A percentile compares a stretch with the other conserved stretches of the same genome.
Evolutionary conservation across 352 stramenopile species (phyloP).

Genomic region (Pythium catenulatum): DNA sequence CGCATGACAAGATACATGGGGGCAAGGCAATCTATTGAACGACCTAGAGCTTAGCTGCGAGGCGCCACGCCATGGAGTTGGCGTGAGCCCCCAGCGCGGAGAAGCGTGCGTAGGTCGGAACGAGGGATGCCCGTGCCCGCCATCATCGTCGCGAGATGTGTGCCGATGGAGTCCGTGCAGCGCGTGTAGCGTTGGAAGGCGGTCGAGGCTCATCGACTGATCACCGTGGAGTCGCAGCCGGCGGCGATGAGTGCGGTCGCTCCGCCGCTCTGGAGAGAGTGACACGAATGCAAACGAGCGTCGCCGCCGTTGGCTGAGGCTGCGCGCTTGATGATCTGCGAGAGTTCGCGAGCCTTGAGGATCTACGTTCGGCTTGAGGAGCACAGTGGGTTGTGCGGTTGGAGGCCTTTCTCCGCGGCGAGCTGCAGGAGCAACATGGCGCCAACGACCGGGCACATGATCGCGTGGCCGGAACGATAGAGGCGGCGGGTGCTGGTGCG

Average conservation of each 20-base stretch:
- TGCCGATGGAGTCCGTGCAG: too few species aligned
- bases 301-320: neutral
- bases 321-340: neutral
- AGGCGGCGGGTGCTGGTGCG: neutral
- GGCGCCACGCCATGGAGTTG: too few species aligned
- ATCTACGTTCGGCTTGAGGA: neutral
- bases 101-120: too few species aligned
- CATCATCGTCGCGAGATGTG: too few species aligned
- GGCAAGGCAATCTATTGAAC: too few species aligned
- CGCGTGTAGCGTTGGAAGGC: neutral
- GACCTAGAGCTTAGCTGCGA: too few species aligned
- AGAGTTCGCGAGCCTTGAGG: too few species aligned
- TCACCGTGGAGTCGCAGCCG: neutral
- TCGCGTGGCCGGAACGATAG: neutral
- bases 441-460: slow-evolving; percentile 8
- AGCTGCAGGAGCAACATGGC: neutral
- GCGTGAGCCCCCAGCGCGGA: too few species aligned
- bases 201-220: slow-evolving; percentile 6
- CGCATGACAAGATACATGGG: too few species aligned
- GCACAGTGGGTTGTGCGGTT: neutral
- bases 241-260: neutral
- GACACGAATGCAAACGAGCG: neutral
- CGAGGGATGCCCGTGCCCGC: too few species aligned
- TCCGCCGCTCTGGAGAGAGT: slow-evolving; percentile 19
- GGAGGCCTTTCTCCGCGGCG: neutral